Evolutionary conservation across 805 yeast genomes (phyloP).

Genomic region (Cyberlindnera suaveolens): DNA sequence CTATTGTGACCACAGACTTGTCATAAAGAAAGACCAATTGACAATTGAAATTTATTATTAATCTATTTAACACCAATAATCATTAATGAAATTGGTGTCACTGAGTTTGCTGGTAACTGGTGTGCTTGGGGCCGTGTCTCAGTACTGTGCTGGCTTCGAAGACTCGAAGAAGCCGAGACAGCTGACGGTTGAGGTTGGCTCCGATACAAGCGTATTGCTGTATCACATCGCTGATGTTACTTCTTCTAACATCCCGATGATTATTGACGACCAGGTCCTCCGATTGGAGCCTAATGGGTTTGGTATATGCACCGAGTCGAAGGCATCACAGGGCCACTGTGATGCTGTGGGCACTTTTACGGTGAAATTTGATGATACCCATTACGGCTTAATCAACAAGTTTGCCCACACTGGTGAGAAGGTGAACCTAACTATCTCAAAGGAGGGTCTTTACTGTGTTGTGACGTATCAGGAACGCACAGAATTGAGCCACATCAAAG

Average conservation of each 20-base stretch:
- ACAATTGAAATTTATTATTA: too few species aligned
- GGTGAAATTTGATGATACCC: background rate
- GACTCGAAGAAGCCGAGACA: background rate
- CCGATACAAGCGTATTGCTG: constrained; percentile 7
- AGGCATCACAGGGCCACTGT: constrained; percentile 7
- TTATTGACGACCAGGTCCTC: constrained; percentile 2
- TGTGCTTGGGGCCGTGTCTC: constrained; percentile 4
- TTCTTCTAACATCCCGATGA: constrained; percentile 11
- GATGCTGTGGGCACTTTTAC: constrained; percentile 10
- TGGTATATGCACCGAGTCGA: constrained; percentile 10
- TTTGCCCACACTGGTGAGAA: background rate
- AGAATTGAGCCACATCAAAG: constrained; percentile 1
- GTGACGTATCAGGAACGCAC: constrained; percentile 11
- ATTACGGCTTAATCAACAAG: constrained; percentile 2
- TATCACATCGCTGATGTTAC: constrained; percentile 7
- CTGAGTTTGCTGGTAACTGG: background rate
- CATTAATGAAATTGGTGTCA: background rate
- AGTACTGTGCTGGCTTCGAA: constrained; percentile 18
- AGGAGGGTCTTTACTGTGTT: constrained; percentile 7
- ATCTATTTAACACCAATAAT: too few species aligned
- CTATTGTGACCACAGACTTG: too few species aligned
- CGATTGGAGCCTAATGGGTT: constrained; percentile 7
- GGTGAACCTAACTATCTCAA: background rate
- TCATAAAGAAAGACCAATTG: too few species aligned
- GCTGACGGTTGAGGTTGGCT: background rate